phyloP scores from a whole-genome alignment of 2,329 filamentous ascomycete genomes.

The Verticillium isaacii region DNA sequence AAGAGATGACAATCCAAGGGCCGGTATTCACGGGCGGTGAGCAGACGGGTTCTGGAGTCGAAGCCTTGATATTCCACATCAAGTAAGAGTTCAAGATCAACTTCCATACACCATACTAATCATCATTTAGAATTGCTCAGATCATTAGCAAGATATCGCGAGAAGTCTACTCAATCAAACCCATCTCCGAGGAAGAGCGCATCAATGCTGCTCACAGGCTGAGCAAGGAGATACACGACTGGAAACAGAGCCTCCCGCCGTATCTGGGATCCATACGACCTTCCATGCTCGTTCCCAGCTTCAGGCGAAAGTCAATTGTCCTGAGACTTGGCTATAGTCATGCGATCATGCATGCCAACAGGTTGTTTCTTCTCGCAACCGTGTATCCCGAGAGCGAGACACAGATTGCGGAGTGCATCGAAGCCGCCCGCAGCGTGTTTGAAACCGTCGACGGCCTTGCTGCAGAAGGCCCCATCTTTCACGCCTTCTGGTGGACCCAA shows the following conservation, averaged over 20 bases:
- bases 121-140: slow-evolving; percentile 20
- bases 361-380: slow-evolving; percentile 42
- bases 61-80: slow-evolving; percentile 40
- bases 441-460: slow-evolving; percentile 8
- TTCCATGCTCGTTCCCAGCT: slow-evolving; percentile 38
- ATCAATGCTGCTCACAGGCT: slow-evolving; percentile 31
- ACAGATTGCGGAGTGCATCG: neutral
- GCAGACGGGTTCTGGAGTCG: slow-evolving; percentile 42
- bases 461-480: slow-evolving; percentile 27
- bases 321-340: slow-evolving; percentile 50
- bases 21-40: slow-evolving; percentile 19
- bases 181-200: slow-evolving; percentile 27
- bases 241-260: slow-evolving; percentile 34
- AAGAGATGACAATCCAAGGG: slow-evolving; percentile 41
- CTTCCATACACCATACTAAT: slow-evolving; percentile 13
- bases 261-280: slow-evolving; percentile 38
- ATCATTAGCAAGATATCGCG: slow-evolving; percentile 33
- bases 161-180: slow-evolving; percentile 33
- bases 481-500: slow-evolving; percentile 49
- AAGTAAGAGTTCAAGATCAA: slow-evolving; percentile 23
- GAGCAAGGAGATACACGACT: slow-evolving; percentile 30
- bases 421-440: slow-evolving; percentile 12
- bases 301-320: slow-evolving; percentile 44
- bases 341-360: slow-evolving; percentile 50
- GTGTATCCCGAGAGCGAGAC: neutral